phyloP scores from a whole-genome alignment of 371 early-diverging fungal genomes.

The Mucor mucedo region DNA sequence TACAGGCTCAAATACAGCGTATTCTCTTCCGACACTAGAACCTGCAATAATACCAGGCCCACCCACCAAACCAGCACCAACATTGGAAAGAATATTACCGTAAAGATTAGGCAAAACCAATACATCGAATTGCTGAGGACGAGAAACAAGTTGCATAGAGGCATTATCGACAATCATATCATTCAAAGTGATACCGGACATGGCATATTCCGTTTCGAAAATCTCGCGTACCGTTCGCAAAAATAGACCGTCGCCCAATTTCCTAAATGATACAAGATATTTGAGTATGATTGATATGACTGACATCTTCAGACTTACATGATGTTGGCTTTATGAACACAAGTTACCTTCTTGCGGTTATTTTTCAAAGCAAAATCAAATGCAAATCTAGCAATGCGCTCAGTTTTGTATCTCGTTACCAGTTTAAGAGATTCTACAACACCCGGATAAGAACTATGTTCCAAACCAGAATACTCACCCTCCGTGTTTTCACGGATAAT shows the following conservation, averaged over 20 bases:
- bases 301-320: slow-evolving; percentile 65
- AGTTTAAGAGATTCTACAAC: slow-evolving; percentile 98
- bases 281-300: background rate
- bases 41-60: slow-evolving; percentile 95
- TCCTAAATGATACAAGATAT: slow-evolving; percentile 59
- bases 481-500: slow-evolving; percentile 99
- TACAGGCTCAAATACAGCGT: slow-evolving; percentile 92
- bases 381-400: slow-evolving; percentile 96
- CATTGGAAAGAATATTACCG: slow-evolving; percentile 96
- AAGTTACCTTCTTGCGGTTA: slow-evolving; percentile 95
- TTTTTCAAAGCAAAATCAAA: slow-evolving; percentile 97
- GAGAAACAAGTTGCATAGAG: slow-evolving; percentile 96
- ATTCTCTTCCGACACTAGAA: slow-evolving; percentile 93
- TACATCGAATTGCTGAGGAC: slow-evolving; percentile 97
- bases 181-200: slow-evolving; percentile 85
- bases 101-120: slow-evolving; percentile 98
- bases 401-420: slow-evolving; percentile 91
- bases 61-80: slow-evolving; percentile 69
- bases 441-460: slow-evolving; percentile 96
- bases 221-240: slow-evolving; percentile 92
- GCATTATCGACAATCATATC: slow-evolving; percentile 99
- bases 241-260: slow-evolving; percentile 97
- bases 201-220: slow-evolving; percentile 86
- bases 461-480: slow-evolving; percentile 97
- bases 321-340: slow-evolving; percentile 99